These are phyloP conservation scores for Aechmea fasciata DNA, from an alignment of 176 grass and related monocot genomes.

Conservation along the genomic window DNA sequence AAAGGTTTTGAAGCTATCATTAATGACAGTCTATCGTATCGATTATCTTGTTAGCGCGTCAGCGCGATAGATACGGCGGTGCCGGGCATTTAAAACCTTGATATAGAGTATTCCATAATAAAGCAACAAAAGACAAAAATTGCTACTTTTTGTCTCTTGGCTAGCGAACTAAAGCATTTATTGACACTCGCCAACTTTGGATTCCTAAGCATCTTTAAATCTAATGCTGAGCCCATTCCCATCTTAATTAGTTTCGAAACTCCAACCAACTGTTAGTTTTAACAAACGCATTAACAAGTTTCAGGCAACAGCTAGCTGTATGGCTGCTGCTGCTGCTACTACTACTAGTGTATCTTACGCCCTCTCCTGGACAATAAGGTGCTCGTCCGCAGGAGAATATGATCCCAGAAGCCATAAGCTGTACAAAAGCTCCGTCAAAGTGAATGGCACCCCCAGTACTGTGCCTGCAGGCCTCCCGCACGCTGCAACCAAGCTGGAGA, in stretches of 20 bases:
- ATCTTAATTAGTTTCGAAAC: conserved; percentile 1
- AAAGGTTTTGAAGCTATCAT: too few species aligned
- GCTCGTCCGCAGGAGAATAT: conserved; percentile 12
- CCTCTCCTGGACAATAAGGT: conserved; percentile 10
- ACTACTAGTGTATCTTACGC: background rate
- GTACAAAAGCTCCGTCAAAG: conserved; percentile 16
- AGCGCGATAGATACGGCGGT: too few species aligned
- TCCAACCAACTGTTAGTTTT: background rate
- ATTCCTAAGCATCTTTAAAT: background rate
- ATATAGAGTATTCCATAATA: too few species aligned
- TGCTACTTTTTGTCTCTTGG: conserved; percentile 19
- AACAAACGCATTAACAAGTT: background rate
- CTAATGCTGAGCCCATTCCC: background rate
- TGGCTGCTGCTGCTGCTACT: conserved; percentile 5
- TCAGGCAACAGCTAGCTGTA: background rate
- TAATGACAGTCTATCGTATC: too few species aligned
- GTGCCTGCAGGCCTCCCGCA: conserved; percentile 1
- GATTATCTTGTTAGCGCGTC: too few species aligned
- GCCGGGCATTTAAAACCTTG: too few species aligned
- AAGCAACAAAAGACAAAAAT: background rate
- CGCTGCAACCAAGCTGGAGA: conserved; percentile 12
- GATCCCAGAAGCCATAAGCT: background rate
- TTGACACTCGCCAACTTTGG: conserved; percentile 23
- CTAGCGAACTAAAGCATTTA: background rate
- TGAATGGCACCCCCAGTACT: conserved; percentile 21